Base-by-base conservation (phyloP, 768 basidiomycete species). In the Lenzites betulinus region DNA sequence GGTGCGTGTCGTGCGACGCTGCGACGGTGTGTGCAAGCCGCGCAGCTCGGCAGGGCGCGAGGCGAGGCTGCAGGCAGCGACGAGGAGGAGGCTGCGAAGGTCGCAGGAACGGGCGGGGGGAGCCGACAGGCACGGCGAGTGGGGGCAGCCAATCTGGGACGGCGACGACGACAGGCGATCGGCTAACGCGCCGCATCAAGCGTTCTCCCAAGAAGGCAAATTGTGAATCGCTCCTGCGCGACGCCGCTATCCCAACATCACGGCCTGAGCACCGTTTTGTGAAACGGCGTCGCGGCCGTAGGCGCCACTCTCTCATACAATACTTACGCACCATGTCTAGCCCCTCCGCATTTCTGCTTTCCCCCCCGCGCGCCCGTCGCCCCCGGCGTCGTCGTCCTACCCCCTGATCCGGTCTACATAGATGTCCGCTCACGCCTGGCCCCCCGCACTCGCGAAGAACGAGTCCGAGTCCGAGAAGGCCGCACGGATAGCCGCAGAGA, bases 391-490 rank as follows among this genome's bases (percentile, higher is more conserved):
- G 38, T 23, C 53, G 18, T 26, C 43, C 30, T 23, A 20, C n/a
- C 22, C 28, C 41, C 33, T 23, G 30, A n/a, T 22, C 16, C 20
- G 33, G 11, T 16, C 48, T 30, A 22, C 26, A 30, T 44, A 35
- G 39, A 63, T 63, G 62, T 51, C 58, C 30, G 30, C 30, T 25
- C 12, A 53, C 39, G 41, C 22, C 35, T 73, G 71, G 71, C 74
- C 74, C 1, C 74, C 74, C 16, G 28, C 39, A 7, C 68, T 63
- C 4, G 69, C 74, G 5, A 64, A 66, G 22, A 63, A 75, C 59
- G 83, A 84, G 65, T 77, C 74, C 1, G 75, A 77, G 16, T 69
- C 71, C 12, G 74, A 80, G 38, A 73, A 73, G 9, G 69, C 71
- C 22, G 64, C 60, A 41, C 75, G 83, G 26, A 57, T 81, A 13